A percentile compares a stretch with the other conserved stretches of the same genome.
Evolutionary conservation across 2,329 filamentous ascomycete genomes (phyloP).

Genomic region (Colletotrichum sidae): DNA sequence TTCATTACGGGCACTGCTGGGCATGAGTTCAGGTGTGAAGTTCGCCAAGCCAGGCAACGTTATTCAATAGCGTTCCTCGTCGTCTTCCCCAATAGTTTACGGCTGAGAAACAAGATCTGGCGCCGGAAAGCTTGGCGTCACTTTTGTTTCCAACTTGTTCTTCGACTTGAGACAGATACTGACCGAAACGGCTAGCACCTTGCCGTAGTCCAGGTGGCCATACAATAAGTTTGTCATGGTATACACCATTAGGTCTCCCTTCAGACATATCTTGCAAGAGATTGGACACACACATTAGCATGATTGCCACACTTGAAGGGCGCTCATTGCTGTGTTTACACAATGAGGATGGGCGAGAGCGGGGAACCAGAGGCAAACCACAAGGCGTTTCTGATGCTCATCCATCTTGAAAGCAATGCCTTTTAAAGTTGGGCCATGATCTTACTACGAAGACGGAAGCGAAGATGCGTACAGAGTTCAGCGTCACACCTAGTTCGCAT

Average conservation of each 20-base stretch:
- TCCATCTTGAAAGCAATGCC: too few relatives aligned
- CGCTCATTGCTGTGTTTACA: too few relatives aligned
- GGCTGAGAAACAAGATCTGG: slow-evolving; percentile 19
- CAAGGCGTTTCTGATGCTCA: too few relatives aligned
- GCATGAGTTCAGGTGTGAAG: neutral
- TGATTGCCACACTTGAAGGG: neutral
- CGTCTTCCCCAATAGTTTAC: slow-evolving; percentile 4
- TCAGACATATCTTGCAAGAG: slow-evolving; percentile 13
- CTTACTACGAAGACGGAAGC: neutral
- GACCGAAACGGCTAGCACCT: slow-evolving; percentile 27
- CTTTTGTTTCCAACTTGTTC: slow-evolving; percentile 7
- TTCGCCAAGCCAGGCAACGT: slow-evolving; percentile 25
- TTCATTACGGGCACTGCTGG: slow-evolving; percentile 9
- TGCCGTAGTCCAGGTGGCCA: slow-evolving; percentile 1
- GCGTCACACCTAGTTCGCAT: slow-evolving; percentile 6
- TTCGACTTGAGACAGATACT: slow-evolving; percentile 28
- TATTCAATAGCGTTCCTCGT: slow-evolving; percentile 9
- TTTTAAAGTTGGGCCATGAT: neutral
- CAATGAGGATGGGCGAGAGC: slow-evolving; percentile 4
- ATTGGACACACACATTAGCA: neutral
- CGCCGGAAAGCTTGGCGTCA: slow-evolving; percentile 18
- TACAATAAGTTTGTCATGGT: slow-evolving; percentile 20
- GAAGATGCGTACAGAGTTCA: slow-evolving; percentile 14
- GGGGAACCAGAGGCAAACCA: too few relatives aligned
- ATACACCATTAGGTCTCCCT: slow-evolving; percentile 13